Evolutionary conservation across 768 basidiomycete genomes (phyloP).

Genomic region (Boletellus emodensis): DNA sequence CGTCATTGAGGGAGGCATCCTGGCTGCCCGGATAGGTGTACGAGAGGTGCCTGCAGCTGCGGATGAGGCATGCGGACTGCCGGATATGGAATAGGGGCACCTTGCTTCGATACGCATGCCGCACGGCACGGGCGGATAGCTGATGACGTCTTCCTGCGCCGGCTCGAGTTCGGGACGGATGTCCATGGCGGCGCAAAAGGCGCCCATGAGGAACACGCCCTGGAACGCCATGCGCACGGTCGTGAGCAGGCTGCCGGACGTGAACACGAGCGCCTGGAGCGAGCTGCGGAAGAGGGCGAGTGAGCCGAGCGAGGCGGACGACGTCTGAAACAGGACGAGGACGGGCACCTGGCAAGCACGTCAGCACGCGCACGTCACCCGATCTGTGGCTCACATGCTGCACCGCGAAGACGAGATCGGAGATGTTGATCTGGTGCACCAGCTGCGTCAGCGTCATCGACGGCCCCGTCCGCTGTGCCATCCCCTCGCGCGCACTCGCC

Average conservation of each 20-base stretch:
- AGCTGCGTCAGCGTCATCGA: conserved; percentile 40
- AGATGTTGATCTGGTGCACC: conserved; percentile 55
- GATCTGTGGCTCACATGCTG: conserved; percentile 60
- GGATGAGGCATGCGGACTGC: conserved; percentile 5
- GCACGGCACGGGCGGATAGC: conserved; percentile 43
- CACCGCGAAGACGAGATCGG: conserved; percentile 58
- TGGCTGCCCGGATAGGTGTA: conserved; percentile 78
- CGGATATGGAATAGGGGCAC: conserved; percentile 36
- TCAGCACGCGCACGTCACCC: not conserved
- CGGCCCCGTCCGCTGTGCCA: conserved; percentile 44
- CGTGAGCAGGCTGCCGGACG: conserved; percentile 57
- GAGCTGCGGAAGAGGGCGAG: conserved; percentile 77
- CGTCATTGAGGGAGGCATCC: conserved; percentile 62
- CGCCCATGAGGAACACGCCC: conserved; percentile 81
- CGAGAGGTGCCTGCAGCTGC: conserved; percentile 47
- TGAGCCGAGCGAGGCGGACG: conserved; percentile 75
- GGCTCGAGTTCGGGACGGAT: conserved; percentile 68
- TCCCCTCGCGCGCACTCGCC: conserved; percentile 58
- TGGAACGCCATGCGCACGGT: conserved; percentile 77
- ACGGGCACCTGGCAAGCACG: conserved; percentile 57
- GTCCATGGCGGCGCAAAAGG: conserved; percentile 75
- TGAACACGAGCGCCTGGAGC: conserved; percentile 65
- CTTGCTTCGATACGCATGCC: conserved; percentile 72
- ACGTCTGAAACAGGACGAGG: conserved; percentile 65
- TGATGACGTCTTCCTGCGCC: conserved; percentile 44